phyloP scores from a whole-genome alignment of 257 asterid genomes.

The Solanum appendiculatum region DNA sequence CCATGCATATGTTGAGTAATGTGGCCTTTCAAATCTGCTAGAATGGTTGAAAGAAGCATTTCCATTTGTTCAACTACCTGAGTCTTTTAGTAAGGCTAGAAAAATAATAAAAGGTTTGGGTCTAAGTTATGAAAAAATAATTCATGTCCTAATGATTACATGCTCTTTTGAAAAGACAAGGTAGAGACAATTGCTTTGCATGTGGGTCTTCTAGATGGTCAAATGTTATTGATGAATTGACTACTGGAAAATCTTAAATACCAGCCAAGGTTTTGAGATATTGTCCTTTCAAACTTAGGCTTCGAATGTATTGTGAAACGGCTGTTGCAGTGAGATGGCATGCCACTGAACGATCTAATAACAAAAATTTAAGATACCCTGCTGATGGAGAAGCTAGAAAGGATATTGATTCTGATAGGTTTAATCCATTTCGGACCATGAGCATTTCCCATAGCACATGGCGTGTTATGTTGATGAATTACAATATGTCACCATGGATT shows the following conservation, averaged over 20 bases:
- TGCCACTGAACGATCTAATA: background rate
- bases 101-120: too few species aligned
- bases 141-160: background rate
- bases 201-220: background rate
- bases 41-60: background rate
- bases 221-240: background rate
- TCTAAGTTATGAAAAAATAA: too few species aligned
- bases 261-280: background rate
- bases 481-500: background rate
- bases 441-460: background rate
- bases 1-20: background rate
- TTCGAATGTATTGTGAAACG: background rate
- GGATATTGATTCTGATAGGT: background rate
- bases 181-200: background rate
- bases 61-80: background rate
- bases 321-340: background rate
- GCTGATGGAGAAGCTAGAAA: background rate
- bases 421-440: background rate
- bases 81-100: background rate
- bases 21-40: background rate
- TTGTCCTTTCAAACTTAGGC: background rate
- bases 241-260: background rate
- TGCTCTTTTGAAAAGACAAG: background rate
- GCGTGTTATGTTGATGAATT: background rate
- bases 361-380: background rate